Conservation (phyloP, 345 rosid species). For the Bruguiera gymnorhiza region DNA sequence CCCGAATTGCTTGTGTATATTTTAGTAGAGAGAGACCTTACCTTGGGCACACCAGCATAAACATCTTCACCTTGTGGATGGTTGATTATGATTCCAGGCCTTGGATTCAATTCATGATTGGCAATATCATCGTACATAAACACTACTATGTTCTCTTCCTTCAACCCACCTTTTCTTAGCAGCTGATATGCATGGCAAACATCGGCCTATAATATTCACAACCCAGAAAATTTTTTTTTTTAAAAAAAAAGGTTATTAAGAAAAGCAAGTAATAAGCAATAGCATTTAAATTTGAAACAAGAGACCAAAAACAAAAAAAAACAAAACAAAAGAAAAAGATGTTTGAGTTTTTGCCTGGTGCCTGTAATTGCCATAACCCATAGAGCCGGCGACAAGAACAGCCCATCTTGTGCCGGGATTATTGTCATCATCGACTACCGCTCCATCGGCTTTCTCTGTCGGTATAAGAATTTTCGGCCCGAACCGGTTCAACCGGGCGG, state of each 20-base stretch:
- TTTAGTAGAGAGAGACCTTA: slow-evolving; percentile 1
- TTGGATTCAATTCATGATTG: slow-evolving; percentile 56
- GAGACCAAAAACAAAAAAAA: too few relatives aligned
- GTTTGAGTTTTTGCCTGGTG: slow-evolving; percentile 61
- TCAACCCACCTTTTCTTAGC: slow-evolving; percentile 76
- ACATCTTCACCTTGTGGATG: slow-evolving; percentile 80
- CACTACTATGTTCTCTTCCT: slow-evolving; percentile 87
- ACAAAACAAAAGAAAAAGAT: background rate
- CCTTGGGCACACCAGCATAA: slow-evolving; percentile 88
- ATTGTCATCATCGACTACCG: slow-evolving; percentile 29
- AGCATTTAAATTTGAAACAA: background rate
- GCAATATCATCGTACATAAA: slow-evolving; percentile 96
- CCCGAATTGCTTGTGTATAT: too few relatives aligned
- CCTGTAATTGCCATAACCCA: slow-evolving; percentile 83
- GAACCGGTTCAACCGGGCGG: slow-evolving; percentile 30
- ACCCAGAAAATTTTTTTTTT: background rate
- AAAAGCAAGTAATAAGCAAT: background rate
- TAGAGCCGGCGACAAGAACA: slow-evolving; percentile 87
- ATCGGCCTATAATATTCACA: slow-evolving; percentile 55
- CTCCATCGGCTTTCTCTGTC: slow-evolving; percentile 26
- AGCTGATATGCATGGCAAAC: slow-evolving; percentile 94
- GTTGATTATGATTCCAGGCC: slow-evolving; percentile 81
- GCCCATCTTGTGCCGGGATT: slow-evolving; percentile 80
- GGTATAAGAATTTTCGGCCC: slow-evolving; percentile 58
- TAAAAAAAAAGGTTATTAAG: background rate